Conservation (phyloP, 352 stramenopile species). For the Peronospora destructor region DNA sequence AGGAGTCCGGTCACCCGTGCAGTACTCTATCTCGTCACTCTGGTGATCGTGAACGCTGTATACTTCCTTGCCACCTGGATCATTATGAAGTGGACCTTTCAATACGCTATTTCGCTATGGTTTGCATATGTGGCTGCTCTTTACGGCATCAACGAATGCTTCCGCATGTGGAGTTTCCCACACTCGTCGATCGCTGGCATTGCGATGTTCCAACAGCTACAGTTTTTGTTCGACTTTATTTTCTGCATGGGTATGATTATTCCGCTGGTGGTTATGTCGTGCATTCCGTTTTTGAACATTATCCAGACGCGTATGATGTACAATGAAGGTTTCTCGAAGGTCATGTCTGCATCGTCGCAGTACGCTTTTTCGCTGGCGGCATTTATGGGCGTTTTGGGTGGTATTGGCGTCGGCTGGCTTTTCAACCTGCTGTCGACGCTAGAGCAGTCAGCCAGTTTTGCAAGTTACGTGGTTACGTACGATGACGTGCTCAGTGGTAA, state of each 20-base stretch:
- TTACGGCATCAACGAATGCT: slow-evolving; percentile 71
- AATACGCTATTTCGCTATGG: slow-evolving; percentile 46
- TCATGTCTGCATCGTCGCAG: slow-evolving; percentile 72
- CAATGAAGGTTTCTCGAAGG: slow-evolving; percentile 76
- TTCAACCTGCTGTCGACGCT: slow-evolving; percentile 60
- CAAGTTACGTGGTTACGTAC: slow-evolving; percentile 60
- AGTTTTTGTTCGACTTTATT: slow-evolving; percentile 78
- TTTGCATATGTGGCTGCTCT: slow-evolving; percentile 56
- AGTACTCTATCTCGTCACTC: slow-evolving; percentile 32
- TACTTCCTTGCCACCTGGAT: slow-evolving; percentile 52
- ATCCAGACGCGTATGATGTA: slow-evolving; percentile 86
- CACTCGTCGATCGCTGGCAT: slow-evolving; percentile 49
- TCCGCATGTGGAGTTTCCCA: slow-evolving; percentile 63
- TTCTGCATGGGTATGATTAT: slow-evolving; percentile 60
- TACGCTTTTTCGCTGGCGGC: slow-evolving; percentile 67
- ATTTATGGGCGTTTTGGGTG: slow-evolving; percentile 60
- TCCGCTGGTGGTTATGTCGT: slow-evolving; percentile 57
- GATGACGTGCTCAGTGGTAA: slow-evolving; percentile 46
- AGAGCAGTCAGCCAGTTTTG: slow-evolving; percentile 56
- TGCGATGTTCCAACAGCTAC: slow-evolving; percentile 58
- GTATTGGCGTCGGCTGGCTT: slow-evolving; percentile 55
- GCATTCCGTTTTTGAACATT: slow-evolving; percentile 69
- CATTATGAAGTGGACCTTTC: slow-evolving; percentile 34
- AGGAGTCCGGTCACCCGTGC: slow-evolving; percentile 39
- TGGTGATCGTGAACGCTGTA: slow-evolving; percentile 24